Percentiles rank a stretch among this genome's conserved stretches.
phyloP scores from a whole-genome alignment of 495 filamentous ascomycete species.

The Penicillium psychrofluorescens region DNA sequence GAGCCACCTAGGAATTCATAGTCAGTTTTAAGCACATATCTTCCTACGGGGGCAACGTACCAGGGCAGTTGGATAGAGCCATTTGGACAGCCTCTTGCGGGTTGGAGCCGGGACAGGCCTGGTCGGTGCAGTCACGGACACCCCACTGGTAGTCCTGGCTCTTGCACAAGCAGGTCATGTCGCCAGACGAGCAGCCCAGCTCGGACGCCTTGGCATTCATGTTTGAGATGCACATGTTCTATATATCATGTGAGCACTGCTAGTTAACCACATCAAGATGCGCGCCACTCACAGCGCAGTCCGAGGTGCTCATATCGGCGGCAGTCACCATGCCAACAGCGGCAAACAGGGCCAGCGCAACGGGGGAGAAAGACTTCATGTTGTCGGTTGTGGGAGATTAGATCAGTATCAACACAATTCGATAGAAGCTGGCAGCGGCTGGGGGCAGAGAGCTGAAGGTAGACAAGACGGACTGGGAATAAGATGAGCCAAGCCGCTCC shows the following conservation, averaged over 20 bases:
- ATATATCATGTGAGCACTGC: constrained; percentile 8
- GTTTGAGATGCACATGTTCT: constrained; percentile 67
- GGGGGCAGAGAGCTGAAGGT: too few species aligned
- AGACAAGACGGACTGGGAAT: too few species aligned
- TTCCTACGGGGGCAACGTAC: constrained; percentile 1
- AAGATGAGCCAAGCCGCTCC: too few species aligned
- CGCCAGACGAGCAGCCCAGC: constrained; percentile 51
- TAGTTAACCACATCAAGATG: too few species aligned
- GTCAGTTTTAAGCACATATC: neutral
- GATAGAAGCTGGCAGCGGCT: too few species aligned
- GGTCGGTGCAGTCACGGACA: constrained; percentile 68
- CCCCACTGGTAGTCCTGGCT: constrained; percentile 63
- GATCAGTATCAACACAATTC: neutral
- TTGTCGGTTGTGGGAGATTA: constrained; percentile 7
- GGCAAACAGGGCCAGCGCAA: constrained; percentile 30
- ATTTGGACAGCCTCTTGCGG: constrained; percentile 24
- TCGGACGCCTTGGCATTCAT: constrained; percentile 56
- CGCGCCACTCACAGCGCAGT: constrained; percentile 29
- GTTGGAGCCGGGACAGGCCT: constrained; percentile 52
- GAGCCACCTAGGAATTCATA: constrained; percentile 4
- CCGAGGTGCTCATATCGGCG: constrained; percentile 18
- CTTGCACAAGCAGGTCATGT: constrained; percentile 65
- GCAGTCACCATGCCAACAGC: constrained; percentile 22
- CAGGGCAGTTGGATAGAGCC: constrained; percentile 32
- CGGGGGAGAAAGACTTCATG: constrained; percentile 34